Evolutionary conservation across 495 filamentous ascomycete genomes (phyloP), one percentile per base, ranked within the genome.

Genomic region (Aspergillus leporis): DNA sequence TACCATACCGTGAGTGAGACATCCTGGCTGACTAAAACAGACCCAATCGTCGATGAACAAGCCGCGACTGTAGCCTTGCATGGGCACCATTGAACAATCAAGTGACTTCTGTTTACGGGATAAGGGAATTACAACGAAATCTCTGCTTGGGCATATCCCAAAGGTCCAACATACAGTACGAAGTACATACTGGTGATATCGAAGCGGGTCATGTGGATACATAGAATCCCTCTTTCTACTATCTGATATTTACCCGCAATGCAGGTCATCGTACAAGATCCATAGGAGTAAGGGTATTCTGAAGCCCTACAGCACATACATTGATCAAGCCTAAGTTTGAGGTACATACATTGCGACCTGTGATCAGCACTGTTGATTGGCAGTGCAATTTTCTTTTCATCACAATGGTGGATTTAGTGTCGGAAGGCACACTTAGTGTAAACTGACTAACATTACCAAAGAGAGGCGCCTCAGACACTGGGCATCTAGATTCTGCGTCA

Each of bases 361-460:
- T 8, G 56, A 52, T 58, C 56, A n/a, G 22, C 56, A 16, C 8
- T 23, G 43, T 30, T 41, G 55, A 51, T 58, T 32, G 56, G 56
- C 56, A 48, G 56, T 45, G 50, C 52, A 58, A 58, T 58, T 58
- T 58, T 36, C 38, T 38, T 50, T 56, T 48, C 34, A 34, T 30
- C 14, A 23, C 40, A 21, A 36, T 18, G 36, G 47, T 50, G 47
- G 47, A n/a, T 25, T 9, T 21, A 50, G 8, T 36, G 31, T 21
- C 49, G 18, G 49, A 16, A n/a, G 25, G 3, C 25, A 34, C 10
- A 31, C n/a, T 23, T 23, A 23, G 19, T 47, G n/a, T 14, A 12
- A 12, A 47, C 43, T 47, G 23, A 21, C 16, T 47, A 47, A 47
- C 18, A 23, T 47, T 47, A 47, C 38, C 12, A n/a, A 5, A 18